Base-by-base conservation (phyloP, 768 basidiomycete genomes). In the Coprinopsis cinerea region DNA sequence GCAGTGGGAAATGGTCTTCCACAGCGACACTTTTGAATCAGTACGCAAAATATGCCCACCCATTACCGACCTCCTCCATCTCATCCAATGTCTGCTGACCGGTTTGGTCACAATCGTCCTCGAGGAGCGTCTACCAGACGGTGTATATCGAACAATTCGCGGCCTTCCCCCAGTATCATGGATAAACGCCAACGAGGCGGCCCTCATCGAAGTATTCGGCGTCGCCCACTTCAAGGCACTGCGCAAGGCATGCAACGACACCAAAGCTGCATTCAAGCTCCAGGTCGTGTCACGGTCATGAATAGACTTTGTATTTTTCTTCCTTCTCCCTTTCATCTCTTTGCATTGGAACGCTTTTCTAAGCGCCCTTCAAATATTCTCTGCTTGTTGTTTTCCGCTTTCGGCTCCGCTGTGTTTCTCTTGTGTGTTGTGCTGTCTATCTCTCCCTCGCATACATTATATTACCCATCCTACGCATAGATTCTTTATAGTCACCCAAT, bases 1-100 rank as follows among this genome's bases (percentile, higher is more conserved):
- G 40, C 88, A 90, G 62, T 92, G 89, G 88, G 81, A 90, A 64
- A 89, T 90, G 88, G 86, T 89, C 58, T 92, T 92, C 62, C 88
- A 85, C 62, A 80, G 78, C 59, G 83, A 85, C 65, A 79, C 81
- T 44, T 86, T 85, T 66, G 82, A 83, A 59, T 82, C 79, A 24
- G 76, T 83, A 49, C 74, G 83, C 27, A 82, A 83, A 64, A 77
- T 82, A 56, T 78, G 80, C 48, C 76, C 78, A 25, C 84, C 84
- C 42, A 77, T 86, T 63, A 79, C 76, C 65, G 83, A 85, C 63
- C 81, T 86, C 56, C 70, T 85, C 52, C 75, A 75, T 62, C 74
- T 86, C 51, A 62, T 85, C 34, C 84, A 86, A 60, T 86, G 84
- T 58, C 79, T 86, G 35, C 76, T 86, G 59, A 85, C 84, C 50